Conservation (phyloP, 208 protist species). For the Wallacemonas sp. region DNA sequence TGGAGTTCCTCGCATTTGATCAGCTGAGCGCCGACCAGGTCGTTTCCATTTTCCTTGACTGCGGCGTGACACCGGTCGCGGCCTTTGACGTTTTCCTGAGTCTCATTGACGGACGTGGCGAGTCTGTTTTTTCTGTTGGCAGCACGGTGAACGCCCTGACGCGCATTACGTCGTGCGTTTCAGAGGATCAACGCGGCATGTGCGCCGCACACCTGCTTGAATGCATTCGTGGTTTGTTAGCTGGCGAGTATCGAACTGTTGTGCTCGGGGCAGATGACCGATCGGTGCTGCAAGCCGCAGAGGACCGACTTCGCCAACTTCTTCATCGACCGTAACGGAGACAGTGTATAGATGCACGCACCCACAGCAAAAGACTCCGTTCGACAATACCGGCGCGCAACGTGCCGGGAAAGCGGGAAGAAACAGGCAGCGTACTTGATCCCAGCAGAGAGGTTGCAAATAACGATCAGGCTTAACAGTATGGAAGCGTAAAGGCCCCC, state of each 20-base stretch:
- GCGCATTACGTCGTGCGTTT: slow-evolving; percentile 28
- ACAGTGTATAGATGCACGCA: too few relatives aligned
- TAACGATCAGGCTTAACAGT: too few relatives aligned
- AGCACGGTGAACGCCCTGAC: slow-evolving; percentile 38
- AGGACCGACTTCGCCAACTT: slow-evolving; percentile 1
- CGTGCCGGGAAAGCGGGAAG: too few relatives aligned
- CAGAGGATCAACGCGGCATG: slow-evolving; percentile 31
- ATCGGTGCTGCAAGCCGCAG: neutral
- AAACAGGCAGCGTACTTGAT: too few relatives aligned
- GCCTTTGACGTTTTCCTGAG: slow-evolving; percentile 42
- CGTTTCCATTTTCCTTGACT: slow-evolving; percentile 30
- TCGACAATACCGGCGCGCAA: too few relatives aligned
- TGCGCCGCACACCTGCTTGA: slow-evolving; percentile 62
- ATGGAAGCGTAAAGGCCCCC: too few relatives aligned
- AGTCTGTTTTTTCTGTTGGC: slow-evolving; percentile 28
- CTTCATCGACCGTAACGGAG: neutral
- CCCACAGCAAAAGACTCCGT: too few relatives aligned
- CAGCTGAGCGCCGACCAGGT: slow-evolving; percentile 19
- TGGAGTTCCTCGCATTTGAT: slow-evolving; percentile 62
- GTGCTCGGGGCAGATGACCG: slow-evolving; percentile 18
- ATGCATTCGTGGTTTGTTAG: slow-evolving; percentile 55
- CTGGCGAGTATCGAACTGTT: slow-evolving; percentile 33
- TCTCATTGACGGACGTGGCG: slow-evolving; percentile 37
- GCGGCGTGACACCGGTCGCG: slow-evolving; percentile 35
- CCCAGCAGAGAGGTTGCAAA: too few relatives aligned